Evolutionary conservation across 169 alveolate species (phyloP).

Genomic region (Plasmodium knowlesi): DNA sequence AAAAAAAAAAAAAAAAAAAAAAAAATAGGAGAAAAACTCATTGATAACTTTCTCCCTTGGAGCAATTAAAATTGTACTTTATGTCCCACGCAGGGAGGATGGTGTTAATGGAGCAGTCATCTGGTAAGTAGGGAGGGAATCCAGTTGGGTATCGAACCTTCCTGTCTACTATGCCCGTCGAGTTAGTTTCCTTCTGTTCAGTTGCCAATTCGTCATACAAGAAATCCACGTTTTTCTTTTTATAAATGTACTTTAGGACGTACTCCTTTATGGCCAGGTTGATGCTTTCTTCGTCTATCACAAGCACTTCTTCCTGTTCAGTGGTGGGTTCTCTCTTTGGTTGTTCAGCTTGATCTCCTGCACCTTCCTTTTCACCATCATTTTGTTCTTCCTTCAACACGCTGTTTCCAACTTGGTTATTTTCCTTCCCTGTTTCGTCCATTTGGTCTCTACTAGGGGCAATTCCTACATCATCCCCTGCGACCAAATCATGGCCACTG

Average conservation of each 20-base stretch:
- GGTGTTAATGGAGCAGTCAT: slow-evolving; percentile 70
- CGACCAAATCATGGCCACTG: neutral
- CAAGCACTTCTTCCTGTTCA: neutral
- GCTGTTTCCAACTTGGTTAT: neutral
- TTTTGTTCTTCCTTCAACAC: neutral
- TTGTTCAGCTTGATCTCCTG: neutral
- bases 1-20: neutral
- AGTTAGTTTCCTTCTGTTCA: slow-evolving; percentile 21
- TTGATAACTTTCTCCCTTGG: slow-evolving; percentile 1
- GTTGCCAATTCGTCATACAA: slow-evolving; percentile 11
- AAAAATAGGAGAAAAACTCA: neutral
- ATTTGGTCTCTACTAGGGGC: neutral
- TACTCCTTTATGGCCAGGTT: slow-evolving; percentile 67
- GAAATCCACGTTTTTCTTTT: slow-evolving; percentile 59
- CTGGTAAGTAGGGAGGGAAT: slow-evolving; percentile 71
- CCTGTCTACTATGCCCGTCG: slow-evolving; percentile 4
- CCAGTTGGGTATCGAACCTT: slow-evolving; percentile 57
- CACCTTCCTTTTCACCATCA: neutral
- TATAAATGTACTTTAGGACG: slow-evolving; percentile 42
- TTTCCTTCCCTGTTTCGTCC: neutral
- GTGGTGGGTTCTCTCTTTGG: neutral
- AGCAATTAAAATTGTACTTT: slow-evolving; percentile 16
- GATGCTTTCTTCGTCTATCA: slow-evolving; percentile 63
- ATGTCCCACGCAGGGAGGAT: slow-evolving; percentile 71
- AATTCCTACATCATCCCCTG: neutral